phyloP scores from a whole-genome alignment of 106 monocot species.

The Acorus calamus region DNA sequence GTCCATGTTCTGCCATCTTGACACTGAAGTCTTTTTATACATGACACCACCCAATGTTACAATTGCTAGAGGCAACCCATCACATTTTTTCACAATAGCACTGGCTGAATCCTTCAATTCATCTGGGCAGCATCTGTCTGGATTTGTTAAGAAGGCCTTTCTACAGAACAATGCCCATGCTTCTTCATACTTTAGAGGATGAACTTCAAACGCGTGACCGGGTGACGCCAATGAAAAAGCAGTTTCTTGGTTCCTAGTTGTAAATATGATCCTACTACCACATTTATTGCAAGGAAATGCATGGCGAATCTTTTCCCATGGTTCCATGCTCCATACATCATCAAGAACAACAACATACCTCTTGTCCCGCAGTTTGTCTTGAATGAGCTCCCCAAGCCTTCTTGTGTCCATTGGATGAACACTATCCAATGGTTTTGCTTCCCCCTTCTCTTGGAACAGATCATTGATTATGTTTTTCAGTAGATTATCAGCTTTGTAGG shows the following conservation, averaged over 20 bases:
- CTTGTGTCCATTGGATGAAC: too few species aligned
- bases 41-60: slow-evolving; percentile 5
- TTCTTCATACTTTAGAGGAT: neutral
- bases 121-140: neutral
- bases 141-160: neutral
- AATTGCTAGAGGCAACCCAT: slow-evolving; percentile 14
- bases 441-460: neutral
- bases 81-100: slow-evolving; percentile 16
- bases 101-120: neutral
- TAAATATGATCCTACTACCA: slow-evolving; percentile 19
- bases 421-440: too few species aligned
- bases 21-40: neutral
- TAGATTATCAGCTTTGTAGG: neutral
- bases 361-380: slow-evolving; percentile 1
- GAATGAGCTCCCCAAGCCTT: neutral
- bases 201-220: neutral
- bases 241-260: slow-evolving; percentile 9
- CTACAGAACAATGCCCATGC: slow-evolving; percentile 9
- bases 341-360: slow-evolving; percentile 20
- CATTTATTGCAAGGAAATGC: slow-evolving; percentile 8
- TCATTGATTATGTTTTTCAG: slow-evolving; percentile 7
- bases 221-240: neutral
- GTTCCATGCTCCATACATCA: slow-evolving; percentile 12
- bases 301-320: slow-evolving; percentile 12
- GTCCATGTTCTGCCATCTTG: slow-evolving; percentile 9